Evolutionary conservation across 768 basidiomycete species (phyloP).

Genomic region (Myochromella boudieri): DNA sequence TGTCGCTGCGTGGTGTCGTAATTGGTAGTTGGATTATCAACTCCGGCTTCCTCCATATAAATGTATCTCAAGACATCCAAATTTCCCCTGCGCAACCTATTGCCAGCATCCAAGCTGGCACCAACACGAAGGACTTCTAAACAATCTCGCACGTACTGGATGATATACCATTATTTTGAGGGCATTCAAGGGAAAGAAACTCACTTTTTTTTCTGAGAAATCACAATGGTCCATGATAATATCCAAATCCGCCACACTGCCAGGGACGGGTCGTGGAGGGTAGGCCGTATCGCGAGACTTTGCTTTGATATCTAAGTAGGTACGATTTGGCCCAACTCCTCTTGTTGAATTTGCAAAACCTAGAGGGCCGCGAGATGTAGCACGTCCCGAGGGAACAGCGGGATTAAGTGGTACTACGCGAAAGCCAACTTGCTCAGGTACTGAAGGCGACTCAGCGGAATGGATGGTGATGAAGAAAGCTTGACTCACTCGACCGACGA

Average conservation of each 20-base stretch:
- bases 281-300: slow-evolving; percentile 68
- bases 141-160: slow-evolving; percentile 95
- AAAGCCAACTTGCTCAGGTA: slow-evolving; percentile 69
- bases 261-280: slow-evolving; percentile 83
- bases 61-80: slow-evolving; percentile 88
- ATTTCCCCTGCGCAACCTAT: slow-evolving; percentile 70
- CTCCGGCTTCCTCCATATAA: slow-evolving; percentile 62
- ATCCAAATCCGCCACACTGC: slow-evolving; percentile 88
- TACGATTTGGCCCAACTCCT: slow-evolving; percentile 76
- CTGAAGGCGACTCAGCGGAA: slow-evolving; percentile 34
- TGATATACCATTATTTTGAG: no score
- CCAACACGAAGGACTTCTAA: slow-evolving; percentile 92
- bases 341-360: slow-evolving; percentile 45
- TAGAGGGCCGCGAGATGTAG: slow-evolving; percentile 47
- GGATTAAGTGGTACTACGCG: slow-evolving; percentile 64
- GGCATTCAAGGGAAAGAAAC: slow-evolving; percentile 1
- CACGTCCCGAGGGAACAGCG: slow-evolving; percentile 60
- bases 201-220: slow-evolving; percentile 76
- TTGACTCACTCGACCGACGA: slow-evolving; percentile 60
- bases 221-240: slow-evolving; percentile 91
- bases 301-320: slow-evolving; percentile 72
- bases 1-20: slow-evolving; percentile 5
- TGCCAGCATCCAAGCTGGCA: slow-evolving; percentile 82
- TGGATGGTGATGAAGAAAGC: neutral
- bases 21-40: slow-evolving; percentile 20